Evolutionary conservation across 2,329 filamentous ascomycete species (phyloP).

Genomic region (Samsoniella hepiali): DNA sequence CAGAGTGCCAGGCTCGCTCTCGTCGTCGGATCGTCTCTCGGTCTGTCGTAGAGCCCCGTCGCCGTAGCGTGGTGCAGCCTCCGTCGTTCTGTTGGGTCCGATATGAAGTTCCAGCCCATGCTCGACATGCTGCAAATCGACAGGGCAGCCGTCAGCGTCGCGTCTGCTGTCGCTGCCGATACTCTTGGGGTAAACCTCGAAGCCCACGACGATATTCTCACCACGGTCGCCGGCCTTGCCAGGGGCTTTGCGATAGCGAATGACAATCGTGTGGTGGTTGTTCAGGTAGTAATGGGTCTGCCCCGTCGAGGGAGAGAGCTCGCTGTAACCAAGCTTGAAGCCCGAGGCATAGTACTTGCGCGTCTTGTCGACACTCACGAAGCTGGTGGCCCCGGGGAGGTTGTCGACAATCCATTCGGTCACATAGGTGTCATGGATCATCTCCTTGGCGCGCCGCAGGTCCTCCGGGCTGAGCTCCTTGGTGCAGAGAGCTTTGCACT

Average conservation of each 20-base stretch:
- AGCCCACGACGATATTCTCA: conserved; percentile 79
- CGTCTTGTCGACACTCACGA: conserved; percentile 79
- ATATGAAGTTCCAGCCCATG: conserved; percentile 68
- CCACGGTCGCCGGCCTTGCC: conserved; percentile 66
- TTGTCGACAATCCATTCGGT: conserved; percentile 94
- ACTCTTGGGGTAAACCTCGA: conserved; percentile 88
- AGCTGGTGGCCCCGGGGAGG: conserved; percentile 81
- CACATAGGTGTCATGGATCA: conserved; percentile 79
- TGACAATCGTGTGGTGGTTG: conserved; percentile 83
- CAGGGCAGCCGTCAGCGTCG: conserved; percentile 63
- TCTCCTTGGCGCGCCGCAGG: conserved; percentile 63
- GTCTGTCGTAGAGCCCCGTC: conserved; percentile 53
- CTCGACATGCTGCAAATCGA: conserved; percentile 60
- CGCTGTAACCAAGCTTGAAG: conserved; percentile 81
- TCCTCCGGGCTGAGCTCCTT: conserved; percentile 62
- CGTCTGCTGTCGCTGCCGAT: conserved; percentile 60
- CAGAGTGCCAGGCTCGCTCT: conserved; percentile 62
- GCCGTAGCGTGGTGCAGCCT: conserved; percentile 45
- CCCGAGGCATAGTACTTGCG: conserved; percentile 86
- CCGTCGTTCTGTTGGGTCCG: conserved; percentile 57
- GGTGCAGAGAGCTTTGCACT: conserved; percentile 71
- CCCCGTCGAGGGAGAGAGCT: conserved; percentile 56
- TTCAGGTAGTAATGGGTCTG: conserved; percentile 71
- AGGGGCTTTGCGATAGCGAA: conserved; percentile 71
- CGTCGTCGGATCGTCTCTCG: conserved; percentile 51